Base-by-base conservation (phyloP, 1,139 yeast species). In the Geotrichum siamense region DNA sequence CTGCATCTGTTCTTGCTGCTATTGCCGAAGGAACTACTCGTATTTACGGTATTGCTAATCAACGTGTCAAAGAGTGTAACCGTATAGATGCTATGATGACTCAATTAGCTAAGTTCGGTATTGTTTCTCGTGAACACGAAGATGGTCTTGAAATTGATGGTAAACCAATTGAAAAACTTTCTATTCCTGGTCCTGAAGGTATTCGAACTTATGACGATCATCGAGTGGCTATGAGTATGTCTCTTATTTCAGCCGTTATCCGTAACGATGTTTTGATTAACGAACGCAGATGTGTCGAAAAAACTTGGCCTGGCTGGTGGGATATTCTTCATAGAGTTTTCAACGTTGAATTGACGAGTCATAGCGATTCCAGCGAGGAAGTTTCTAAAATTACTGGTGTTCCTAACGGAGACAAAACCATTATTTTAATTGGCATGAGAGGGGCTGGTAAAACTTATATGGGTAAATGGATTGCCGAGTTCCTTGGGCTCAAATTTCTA, bases 281-380 rank as follows among this genome's bases (percentile, higher is more conserved):
- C 55, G 96, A 89, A 61, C 78, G 97, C 65, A 74, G 83, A 26
- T 86, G 96, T 61, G 93, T 96, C 2, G 94, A 93, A 48, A 91
- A 91, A 68, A 91, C 99, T 0, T 91, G 99, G 99, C 99, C 99
- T 16, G 97, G 97, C 36, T 91, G 98, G 98, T 91, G 98, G 98
- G 99, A 91, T 64, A 74, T 82, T 40, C 71, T 91, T 51, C 86
- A 79, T 58, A 75, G 82, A 46, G 67, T 72, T 48, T 78, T 91
- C 58, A 75, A 78, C 25, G 81, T 76, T 29, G 61, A 64, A 13
- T 64, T 91, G 38, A 81, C 78, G 55, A 98, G 98, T 20, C 71
- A 45, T 13, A 35, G 36, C 21, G 45, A 43, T 21, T 41, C 34
- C 20, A 33, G 19, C 26, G 37, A 37, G 3, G 27, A 32, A 3